Evolutionary conservation across 345 rosid species (phyloP), one percentile per base, ranked within the genome.

Genomic region (Garcia nutans): DNA sequence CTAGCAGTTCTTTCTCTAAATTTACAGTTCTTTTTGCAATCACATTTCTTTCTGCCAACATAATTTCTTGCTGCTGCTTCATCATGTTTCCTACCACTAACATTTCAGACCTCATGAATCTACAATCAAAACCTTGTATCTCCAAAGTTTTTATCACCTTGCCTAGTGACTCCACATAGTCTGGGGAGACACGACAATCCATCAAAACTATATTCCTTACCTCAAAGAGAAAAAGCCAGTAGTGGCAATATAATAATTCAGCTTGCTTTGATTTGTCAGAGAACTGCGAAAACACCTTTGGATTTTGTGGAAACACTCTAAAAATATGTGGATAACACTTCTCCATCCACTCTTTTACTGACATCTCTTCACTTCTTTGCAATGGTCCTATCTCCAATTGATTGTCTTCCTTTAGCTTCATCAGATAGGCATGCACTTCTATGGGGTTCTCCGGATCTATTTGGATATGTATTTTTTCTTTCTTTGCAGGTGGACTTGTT

Each of bases 291-390:
- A 58, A 5, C 17, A 71, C 33, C n/a, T 61, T 75, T 0, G 83
- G 79, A 69, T 76, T 63, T 66, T 80, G 83, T 0, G 83, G 79
- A 47, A 80, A 80, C 26, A 76, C 83, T 71, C 70, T 16, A 54
- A 80, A 80, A 13, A 80, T 76, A 52, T 76, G 73, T 31, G 79
- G 79, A 59, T 71, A 80, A 60, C 69, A 71, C 45, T 58, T 65
- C 58, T 80, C 79, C 83, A 76, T 80, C 83, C 76, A 80, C 65
- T 80, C 83, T 66, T 80, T 75, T 37, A 76, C 76, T 50, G 83
- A 66, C 64, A 80, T 59, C 68, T 80, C 72, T 12, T 61, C 83
- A 50, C 61, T 75, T 72, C 63, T 49, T 52, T 58, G 73, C 37
- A 65, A 60, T 63, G 83, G 76, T 50, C 69, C 79, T 13, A 66